Evolutionary conservation across 2,329 filamentous ascomycete species (phyloP).

Genomic region (Diatrype stigma): DNA sequence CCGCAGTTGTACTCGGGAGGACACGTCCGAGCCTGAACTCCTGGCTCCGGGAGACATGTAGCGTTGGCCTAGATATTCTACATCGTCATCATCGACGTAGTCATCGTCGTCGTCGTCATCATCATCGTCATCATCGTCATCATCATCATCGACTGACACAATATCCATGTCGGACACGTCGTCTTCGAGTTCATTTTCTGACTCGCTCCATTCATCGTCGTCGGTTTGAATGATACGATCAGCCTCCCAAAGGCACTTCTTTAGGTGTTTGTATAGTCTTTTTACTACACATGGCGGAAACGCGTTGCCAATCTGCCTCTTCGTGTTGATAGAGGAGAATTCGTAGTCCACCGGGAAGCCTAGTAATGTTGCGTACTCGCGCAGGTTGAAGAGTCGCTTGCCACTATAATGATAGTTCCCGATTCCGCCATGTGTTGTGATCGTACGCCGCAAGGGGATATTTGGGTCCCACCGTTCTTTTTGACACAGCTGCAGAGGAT

Average conservation of each 20-base stretch:
- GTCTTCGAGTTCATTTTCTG: constrained; percentile 6
- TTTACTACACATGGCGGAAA: constrained; percentile 61
- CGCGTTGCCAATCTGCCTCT: constrained; percentile 73
- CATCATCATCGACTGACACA: constrained; percentile 4
- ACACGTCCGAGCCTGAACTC: constrained; percentile 1
- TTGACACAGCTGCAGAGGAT: not conserved
- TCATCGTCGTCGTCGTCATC: constrained; percentile 6
- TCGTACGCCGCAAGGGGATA: constrained; percentile 47
- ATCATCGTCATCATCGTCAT: constrained; percentile 6
- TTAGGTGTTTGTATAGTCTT: constrained; percentile 45
- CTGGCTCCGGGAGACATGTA: constrained; percentile 2
- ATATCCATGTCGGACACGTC: not conserved
- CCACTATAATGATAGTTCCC: constrained; percentile 64
- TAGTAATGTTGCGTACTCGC: constrained; percentile 66
- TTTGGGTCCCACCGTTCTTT: constrained; percentile 41
- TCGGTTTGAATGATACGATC: constrained; percentile 33
- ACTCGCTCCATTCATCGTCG: constrained; percentile 9
- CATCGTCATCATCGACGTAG: constrained; percentile 5
- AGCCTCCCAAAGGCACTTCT: constrained; percentile 39
- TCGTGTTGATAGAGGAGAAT: constrained; percentile 47
- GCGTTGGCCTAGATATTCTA: constrained; percentile 16
- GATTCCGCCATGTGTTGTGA: constrained; percentile 60
- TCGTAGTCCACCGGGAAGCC: constrained; percentile 61
- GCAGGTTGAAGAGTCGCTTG: constrained; percentile 55
- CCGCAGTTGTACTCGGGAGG: not conserved